Evolutionary conservation across 2,329 filamentous ascomycete genomes (phyloP), one percentile per base, ranked within the genome.

Genomic region (Venturia carpophila): DNA sequence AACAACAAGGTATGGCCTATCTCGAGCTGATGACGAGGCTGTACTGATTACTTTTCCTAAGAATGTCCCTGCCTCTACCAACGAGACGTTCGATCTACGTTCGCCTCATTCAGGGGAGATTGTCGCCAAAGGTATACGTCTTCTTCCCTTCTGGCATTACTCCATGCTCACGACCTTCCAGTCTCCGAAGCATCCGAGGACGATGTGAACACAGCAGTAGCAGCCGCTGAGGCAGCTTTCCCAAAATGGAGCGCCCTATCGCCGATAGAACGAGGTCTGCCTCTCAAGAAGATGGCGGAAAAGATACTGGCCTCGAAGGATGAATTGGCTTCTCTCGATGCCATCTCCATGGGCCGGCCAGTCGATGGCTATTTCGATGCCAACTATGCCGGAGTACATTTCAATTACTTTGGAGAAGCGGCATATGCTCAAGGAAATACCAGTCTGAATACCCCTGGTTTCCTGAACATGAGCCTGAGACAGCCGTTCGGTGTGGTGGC

Each of bases 401-500:
- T 60, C 62, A 63, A 66, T 24, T 66, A 60, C 42, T 66, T 66
- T 34, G 65, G 47, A 6, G 39, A 47, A 34, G 47, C 55, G 21
- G 65, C 39, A 52, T 52, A 52, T 30, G 52, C 43, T 15, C 30
- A 41, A 15, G 4, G 65, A 52, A 47, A 60, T 7, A 65, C 65
- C 60, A 34, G 47, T 60, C 39, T 69, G 70, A 9, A 67, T 67
- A 19, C 66, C 49, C 27, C 64, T 3, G 64, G 66, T 19, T 68
- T 67, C 37, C 41, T 69, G 4, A 68, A 69, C 24, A 42, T 70
- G 17, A 69, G 67, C 5, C 66, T 70, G n/a, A 65, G 68, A 13
- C 66, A 70, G 47, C 76, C 76, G 3, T 66, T 77, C 3, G 76
- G 76, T 15, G 76, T 78, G 0, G 75, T 77, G 3, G 75, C 72